Conservation (phyloP, 169 alveolate genomes). For the Babesia divergens region DNA sequence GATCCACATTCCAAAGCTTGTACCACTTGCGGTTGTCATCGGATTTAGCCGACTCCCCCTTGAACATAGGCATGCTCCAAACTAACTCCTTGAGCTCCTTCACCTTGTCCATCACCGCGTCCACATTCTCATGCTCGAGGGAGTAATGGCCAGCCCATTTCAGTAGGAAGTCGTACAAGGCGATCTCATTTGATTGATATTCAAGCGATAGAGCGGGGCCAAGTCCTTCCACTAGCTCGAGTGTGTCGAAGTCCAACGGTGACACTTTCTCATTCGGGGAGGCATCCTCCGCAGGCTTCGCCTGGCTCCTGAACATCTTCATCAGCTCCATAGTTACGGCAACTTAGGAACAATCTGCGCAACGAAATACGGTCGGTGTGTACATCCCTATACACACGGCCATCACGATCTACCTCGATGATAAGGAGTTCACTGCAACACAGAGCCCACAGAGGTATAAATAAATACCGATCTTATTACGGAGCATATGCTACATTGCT, state of each 20-base stretch:
- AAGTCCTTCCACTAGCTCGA: slow-evolving; percentile 7
- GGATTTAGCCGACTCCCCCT: not conserved
- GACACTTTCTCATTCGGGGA: not conserved
- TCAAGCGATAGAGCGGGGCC: slow-evolving; percentile 39
- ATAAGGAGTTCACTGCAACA: too few species aligned
- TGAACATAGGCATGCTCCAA: slow-evolving; percentile 27
- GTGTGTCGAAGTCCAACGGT: slow-evolving; percentile 10
- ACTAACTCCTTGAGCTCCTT: slow-evolving; percentile 5
- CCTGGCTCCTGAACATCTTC: slow-evolving; percentile 27
- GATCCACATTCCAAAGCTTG: slow-evolving; percentile 49
- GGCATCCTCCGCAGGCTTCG: not conserved
- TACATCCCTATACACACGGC: not conserved
- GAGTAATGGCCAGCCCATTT: slow-evolving; percentile 31
- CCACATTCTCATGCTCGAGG: not conserved
- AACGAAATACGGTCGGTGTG: too few species aligned
- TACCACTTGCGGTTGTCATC: slow-evolving; percentile 30
- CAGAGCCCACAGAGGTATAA: too few species aligned
- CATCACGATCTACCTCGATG: too few species aligned
- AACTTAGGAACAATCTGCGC: too few species aligned
- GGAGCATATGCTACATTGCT: too few species aligned
- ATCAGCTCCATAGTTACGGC: slow-evolving; percentile 50
- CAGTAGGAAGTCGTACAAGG: slow-evolving; percentile 3
- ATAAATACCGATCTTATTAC: too few species aligned
- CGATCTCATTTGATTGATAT: not conserved
- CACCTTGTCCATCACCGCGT: slow-evolving; percentile 1